A percentile compares a stretch with the other conserved stretches of the same genome.
Evolutionary conservation across 257 asterid genomes (phyloP).

Genomic region (Ocimum tenuiflorum): DNA sequence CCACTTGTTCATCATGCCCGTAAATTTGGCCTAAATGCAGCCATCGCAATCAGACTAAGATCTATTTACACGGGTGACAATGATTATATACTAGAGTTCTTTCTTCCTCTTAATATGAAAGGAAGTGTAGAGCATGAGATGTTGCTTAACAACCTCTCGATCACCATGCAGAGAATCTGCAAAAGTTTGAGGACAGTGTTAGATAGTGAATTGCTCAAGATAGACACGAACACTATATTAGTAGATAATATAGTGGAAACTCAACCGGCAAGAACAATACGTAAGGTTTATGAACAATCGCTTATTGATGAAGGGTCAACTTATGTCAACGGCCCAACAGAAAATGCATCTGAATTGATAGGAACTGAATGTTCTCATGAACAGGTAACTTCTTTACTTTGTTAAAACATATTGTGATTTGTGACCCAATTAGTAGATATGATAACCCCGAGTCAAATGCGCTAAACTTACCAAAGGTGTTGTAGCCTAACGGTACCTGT

Average conservation of each 20-base stretch:
- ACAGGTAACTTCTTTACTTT: constrained; percentile 29
- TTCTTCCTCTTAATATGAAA: constrained; percentile 67
- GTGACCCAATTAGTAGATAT: too few species aligned
- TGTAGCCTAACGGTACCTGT: too few species aligned
- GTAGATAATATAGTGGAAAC: constrained; percentile 19
- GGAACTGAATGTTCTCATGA: constrained; percentile 21
- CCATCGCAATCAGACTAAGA: constrained; percentile 77
- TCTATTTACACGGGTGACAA: constrained; percentile 59
- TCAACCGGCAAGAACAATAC: constrained; percentile 15
- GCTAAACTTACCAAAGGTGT: too few species aligned
- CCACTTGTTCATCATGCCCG: constrained; percentile 96
- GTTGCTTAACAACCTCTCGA: constrained; percentile 69
- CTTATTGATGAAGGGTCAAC: constrained; percentile 22
- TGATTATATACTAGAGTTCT: constrained; percentile 77
- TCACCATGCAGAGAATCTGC: constrained; percentile 86
- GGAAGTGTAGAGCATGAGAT: constrained; percentile 74
- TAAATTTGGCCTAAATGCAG: constrained; percentile 67
- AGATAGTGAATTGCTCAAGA: constrained; percentile 41
- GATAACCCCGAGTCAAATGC: too few species aligned
- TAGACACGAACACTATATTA: constrained; percentile 21
- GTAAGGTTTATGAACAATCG: constrained; percentile 28
- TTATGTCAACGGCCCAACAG: constrained; percentile 6
- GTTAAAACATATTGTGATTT: too few species aligned
- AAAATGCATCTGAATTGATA: constrained; percentile 27
- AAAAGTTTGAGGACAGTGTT: constrained; percentile 76